Conservation (phyloP, 768 basidiomycete species). For the Pleurotus ostreatus region DNA sequence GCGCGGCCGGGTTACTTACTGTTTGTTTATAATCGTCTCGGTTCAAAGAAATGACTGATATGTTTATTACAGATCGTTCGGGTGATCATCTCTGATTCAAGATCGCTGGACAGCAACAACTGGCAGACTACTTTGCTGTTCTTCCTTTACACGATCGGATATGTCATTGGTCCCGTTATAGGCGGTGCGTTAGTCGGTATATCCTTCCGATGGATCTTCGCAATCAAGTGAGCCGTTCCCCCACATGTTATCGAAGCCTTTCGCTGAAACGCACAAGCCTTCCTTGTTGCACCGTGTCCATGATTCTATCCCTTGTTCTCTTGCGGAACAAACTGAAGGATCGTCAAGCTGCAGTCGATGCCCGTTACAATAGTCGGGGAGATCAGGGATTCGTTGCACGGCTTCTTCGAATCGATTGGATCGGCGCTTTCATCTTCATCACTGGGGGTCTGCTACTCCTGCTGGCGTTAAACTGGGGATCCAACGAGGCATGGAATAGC, state of each 20-base stretch:
- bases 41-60: neutral
- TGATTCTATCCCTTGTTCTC: constrained; percentile 35
- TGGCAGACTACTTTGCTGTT: constrained; percentile 37
- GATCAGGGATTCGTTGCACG: constrained; percentile 20
- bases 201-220: constrained; percentile 52
- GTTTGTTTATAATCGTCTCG: neutral
- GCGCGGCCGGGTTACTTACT: constrained; percentile 40
- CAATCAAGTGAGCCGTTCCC: constrained; percentile 39
- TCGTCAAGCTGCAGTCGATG: constrained; percentile 5
- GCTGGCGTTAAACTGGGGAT: constrained; percentile 49
- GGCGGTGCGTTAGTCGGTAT: constrained; percentile 35
- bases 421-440: constrained; percentile 42
- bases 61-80: constrained; percentile 29
- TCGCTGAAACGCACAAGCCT: constrained; percentile 23
- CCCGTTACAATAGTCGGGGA: neutral
- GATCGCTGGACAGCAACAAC: constrained; percentile 38
- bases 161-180: constrained; percentile 38
- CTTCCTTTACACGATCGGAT: constrained; percentile 40
- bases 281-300: constrained; percentile 30
- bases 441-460: constrained; percentile 40
- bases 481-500: constrained; percentile 34
- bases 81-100: constrained; percentile 40
- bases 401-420: constrained; percentile 39
- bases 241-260: neutral
- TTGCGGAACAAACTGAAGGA: constrained; percentile 28